Evolutionary conservation across 108 stramenopile genomes (phyloP).

Genomic region (Conticribra guillardii): DNA sequence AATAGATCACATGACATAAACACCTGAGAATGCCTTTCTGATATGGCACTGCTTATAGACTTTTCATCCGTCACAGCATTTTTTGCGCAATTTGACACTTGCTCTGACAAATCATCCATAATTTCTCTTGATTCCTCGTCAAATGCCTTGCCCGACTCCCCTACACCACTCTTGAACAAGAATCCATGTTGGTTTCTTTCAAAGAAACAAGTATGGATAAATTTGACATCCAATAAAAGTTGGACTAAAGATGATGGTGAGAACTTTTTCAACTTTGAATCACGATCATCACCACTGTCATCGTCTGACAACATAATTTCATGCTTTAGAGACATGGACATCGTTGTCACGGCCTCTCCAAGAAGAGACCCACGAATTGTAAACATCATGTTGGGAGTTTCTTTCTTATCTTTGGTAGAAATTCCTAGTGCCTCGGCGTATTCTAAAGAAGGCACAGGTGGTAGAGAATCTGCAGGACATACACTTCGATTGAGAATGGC

Average conservation of each 20-base stretch:
- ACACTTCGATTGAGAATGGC: constrained; percentile 75
- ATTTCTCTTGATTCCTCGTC: constrained; percentile 30
- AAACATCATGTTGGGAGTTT: constrained; percentile 67
- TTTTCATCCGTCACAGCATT: constrained; percentile 24
- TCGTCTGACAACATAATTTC: constrained; percentile 26
- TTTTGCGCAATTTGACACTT: constrained; percentile 24
- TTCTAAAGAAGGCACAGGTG: constrained; percentile 72
- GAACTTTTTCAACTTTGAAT: constrained; percentile 34
- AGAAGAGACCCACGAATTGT: constrained; percentile 69
- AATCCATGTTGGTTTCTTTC: constrained; percentile 48
- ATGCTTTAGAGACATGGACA: constrained; percentile 33
- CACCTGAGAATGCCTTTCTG: constrained; percentile 61
- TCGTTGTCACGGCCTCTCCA: constrained; percentile 46
- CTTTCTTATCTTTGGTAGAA: constrained; percentile 21
- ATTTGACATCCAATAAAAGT: constrained; percentile 58
- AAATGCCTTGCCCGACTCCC: not conserved
- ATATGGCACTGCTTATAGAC: constrained; percentile 41
- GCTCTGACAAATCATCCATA: constrained; percentile 31
- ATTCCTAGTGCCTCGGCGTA: constrained; percentile 75
- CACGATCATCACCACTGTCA: constrained; percentile 6
- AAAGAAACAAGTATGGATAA: constrained; percentile 55
- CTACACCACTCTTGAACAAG: constrained; percentile 1
- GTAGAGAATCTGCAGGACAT: constrained; percentile 83
- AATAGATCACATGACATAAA: constrained; percentile 72
- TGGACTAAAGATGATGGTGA: constrained; percentile 70